Percentiles rank a stretch among this genome's conserved stretches.
Conservation (phyloP, 768 basidiomycete genomes). For the Crepidotus variabilis region DNA sequence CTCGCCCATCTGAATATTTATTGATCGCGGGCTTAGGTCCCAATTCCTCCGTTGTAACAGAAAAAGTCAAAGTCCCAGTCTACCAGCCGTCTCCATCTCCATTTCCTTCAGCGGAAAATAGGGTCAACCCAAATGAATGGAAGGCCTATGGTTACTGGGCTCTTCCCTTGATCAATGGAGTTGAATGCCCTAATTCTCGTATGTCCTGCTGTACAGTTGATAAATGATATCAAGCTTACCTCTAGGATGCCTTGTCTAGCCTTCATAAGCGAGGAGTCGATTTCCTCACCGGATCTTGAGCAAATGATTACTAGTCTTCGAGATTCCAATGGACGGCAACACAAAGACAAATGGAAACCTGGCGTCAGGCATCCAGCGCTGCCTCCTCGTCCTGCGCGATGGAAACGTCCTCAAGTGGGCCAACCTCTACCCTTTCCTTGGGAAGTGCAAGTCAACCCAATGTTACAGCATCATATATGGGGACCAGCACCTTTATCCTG, state of each 20-base stretch:
- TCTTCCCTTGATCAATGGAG: slow-evolving; percentile 36
- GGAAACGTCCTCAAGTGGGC: slow-evolving; percentile 37
- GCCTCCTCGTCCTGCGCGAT: slow-evolving; percentile 44
- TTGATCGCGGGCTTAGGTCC: slow-evolving; percentile 2
- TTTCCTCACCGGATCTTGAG: slow-evolving; percentile 21
- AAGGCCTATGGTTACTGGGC: slow-evolving; percentile 55
- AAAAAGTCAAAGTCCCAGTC: slow-evolving; percentile 5
- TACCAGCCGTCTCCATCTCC: background rate
- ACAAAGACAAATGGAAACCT: slow-evolving; percentile 46
- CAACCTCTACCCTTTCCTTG: slow-evolving; percentile 42
- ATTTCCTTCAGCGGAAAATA: slow-evolving; percentile 8
- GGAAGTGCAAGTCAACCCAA: slow-evolving; percentile 54
- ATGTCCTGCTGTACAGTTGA: slow-evolving; percentile 20
- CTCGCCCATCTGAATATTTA: background rate
- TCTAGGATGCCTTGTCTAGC: slow-evolving; percentile 6
- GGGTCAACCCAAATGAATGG: slow-evolving; percentile 37
- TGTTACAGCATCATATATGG: slow-evolving; percentile 41
- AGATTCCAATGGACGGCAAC: slow-evolving; percentile 25
- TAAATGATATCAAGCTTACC: background rate
- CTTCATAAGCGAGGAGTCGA: slow-evolving; percentile 15
- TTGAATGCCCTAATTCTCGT: slow-evolving; percentile 40
- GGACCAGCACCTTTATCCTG: slow-evolving; percentile 43
- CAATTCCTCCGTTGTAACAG: slow-evolving; percentile 3
- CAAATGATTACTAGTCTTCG: slow-evolving; percentile 29
- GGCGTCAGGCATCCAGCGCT: slow-evolving; percentile 44